Percentiles rank a stretch among this genome's conserved stretches.
These are phyloP conservation scores for Endothia cerciana DNA, from an alignment of 2,329 filamentous ascomycete species.

Conservation along the genomic window DNA sequence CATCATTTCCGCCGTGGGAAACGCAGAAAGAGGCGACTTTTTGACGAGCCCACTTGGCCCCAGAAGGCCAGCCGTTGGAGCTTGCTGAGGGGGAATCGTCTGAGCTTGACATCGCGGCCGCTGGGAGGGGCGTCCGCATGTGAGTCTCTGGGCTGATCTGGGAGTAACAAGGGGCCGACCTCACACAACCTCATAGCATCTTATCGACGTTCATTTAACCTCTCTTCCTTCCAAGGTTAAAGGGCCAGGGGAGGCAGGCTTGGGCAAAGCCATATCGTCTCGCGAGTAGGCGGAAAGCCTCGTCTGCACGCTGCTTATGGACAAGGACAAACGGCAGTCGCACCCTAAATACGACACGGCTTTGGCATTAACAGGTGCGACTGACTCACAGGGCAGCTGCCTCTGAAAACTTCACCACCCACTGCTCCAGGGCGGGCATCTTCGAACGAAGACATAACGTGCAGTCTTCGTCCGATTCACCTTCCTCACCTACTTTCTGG, in stretches of 20 bases:
- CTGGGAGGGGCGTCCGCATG: neutral
- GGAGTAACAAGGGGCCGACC: neutral
- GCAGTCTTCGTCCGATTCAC: neutral
- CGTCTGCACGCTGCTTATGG: neutral
- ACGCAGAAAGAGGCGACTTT: neutral
- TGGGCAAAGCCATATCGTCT: neutral
- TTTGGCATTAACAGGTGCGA: neutral
- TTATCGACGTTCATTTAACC: neutral
- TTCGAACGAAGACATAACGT: neutral
- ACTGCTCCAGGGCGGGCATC: too few relatives aligned
- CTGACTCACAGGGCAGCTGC: neutral
- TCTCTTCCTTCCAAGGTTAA: neutral
- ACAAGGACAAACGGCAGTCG: neutral
- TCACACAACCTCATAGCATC: conserved; percentile 1
- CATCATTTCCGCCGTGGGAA: neutral
- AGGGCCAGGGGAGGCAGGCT: neutral
- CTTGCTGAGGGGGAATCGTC: neutral
- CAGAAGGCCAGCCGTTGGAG: neutral
- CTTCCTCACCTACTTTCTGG: neutral
- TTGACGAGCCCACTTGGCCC: neutral
- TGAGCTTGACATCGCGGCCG: neutral
- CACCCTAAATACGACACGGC: neutral
- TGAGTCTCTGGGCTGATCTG: neutral
- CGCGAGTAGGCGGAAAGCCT: neutral
- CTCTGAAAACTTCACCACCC: neutral